Base-by-base conservation (phyloP, 2,329 filamentous ascomycete species). In the Colletotrichum tamarilloi region DNA sequence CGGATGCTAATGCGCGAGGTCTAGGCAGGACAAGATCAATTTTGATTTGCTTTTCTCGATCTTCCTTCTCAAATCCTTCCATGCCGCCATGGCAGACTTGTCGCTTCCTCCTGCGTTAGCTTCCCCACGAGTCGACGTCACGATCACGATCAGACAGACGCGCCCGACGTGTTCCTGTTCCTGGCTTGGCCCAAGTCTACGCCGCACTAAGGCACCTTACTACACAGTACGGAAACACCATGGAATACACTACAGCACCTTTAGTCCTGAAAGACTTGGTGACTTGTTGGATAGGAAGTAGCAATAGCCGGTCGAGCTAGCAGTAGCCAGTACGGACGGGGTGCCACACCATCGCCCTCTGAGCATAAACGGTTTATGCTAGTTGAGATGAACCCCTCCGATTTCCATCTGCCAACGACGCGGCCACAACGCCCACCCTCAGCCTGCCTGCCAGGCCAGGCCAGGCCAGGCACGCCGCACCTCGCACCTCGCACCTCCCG, bases 401-500 rank as follows among this genome's bases (percentile, higher is more conserved):
- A 66, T 28, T 53, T 46, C 38, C 26, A 30, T 38, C 56, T 12
- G 32, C 65, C 60, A 56, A 65, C 62, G 59, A 58, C 53, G 8
- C 52, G 32, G 60, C 56, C 49, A 65, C 62, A 55, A 58, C 42
- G 8, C 52, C 32, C 52, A 28, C 52, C 62, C 52, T 30, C 56
- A 52, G 46, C 56, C 38, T 72, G 65, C 69, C 30, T 32, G 30
- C 30, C 30, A 32, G 9, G 8, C 30, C 8, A 32, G 30, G 30
- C 30, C 57, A 32, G 30, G 30, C 30, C 57, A 22, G 22, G 42
- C 58, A 19, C 26, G 42, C 66, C 59, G 66, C 69, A 59, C 19
- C 65, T 69, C 59, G 66, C 69, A 59, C 19, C 65, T 69, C 58
- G 65, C 68, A 66, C 66, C 65, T 68, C 69, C 38, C 38, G 38